A percentile compares a stretch with the other conserved stretches of the same genome.
Evolutionary conservation across 805 yeast species (phyloP).

Genomic region (Metschnikowia santaceciliae): DNA sequence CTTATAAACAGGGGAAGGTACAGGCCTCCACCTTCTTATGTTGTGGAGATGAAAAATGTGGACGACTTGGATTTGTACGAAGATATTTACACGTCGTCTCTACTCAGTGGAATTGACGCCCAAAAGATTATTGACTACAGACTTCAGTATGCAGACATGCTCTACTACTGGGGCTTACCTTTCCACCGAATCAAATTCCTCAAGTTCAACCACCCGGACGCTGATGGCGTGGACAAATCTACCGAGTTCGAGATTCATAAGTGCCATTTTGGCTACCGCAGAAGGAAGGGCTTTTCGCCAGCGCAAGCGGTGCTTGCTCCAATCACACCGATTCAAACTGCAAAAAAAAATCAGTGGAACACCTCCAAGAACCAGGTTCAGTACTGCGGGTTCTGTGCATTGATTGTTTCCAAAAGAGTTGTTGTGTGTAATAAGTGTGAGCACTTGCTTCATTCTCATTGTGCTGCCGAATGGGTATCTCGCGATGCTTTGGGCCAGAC

Average conservation of each 20-base stretch:
- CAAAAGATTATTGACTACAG: constrained; percentile 44
- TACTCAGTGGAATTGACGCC: constrained; percentile 38
- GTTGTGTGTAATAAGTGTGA: constrained; percentile 71
- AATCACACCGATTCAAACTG: constrained; percentile 22
- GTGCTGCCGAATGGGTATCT: constrained; percentile 62
- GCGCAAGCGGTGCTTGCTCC: constrained; percentile 23
- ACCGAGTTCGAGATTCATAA: constrained; percentile 29
- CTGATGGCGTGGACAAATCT: constrained; percentile 9
- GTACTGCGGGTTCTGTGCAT: constrained; percentile 64
- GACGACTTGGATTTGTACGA: constrained; percentile 43
- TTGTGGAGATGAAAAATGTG: constrained; percentile 45
- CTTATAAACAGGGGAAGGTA: neutral
- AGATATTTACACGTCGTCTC: constrained; percentile 35
- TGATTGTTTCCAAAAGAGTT: constrained; percentile 55
- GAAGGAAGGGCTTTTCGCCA: constrained; percentile 17
- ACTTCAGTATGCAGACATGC: constrained; percentile 69
- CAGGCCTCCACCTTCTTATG: constrained; percentile 28
- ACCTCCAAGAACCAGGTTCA: constrained; percentile 24
- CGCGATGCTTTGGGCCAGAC: constrained; percentile 2
- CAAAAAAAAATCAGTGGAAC: constrained; percentile 31
- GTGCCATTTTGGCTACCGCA: constrained; percentile 31
- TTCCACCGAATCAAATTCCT: constrained; percentile 74
- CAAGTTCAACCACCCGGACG: constrained; percentile 54
- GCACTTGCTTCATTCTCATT: constrained; percentile 72
- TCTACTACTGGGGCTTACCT: constrained; percentile 81